Percentiles rank a stretch among this genome's conserved stretches.
Conservation (phyloP, 2,329 filamentous ascomycete species). For the Didymella lethalis region DNA sequence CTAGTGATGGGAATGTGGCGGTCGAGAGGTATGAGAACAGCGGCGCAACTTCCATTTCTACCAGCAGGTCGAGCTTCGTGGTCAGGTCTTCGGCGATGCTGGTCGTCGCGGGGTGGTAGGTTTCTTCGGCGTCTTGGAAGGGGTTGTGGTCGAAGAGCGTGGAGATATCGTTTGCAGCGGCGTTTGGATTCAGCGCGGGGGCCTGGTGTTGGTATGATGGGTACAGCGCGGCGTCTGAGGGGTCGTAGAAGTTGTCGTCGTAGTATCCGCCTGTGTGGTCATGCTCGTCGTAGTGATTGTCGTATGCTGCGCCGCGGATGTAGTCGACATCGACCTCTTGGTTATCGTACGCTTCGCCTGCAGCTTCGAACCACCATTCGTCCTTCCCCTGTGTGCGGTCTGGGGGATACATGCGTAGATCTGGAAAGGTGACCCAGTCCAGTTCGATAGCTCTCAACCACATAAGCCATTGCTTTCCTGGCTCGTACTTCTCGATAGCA, state of each 20-base stretch:
- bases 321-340: conserved; percentile 43
- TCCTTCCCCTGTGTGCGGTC: conserved; percentile 33
- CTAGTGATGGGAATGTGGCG: conserved; percentile 33
- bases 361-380: conserved; percentile 39
- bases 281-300: conserved; percentile 43
- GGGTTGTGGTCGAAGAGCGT: conserved; percentile 44
- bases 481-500: conserved; percentile 37
- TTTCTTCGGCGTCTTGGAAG: conserved; percentile 42
- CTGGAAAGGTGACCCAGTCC: conserved; percentile 49
- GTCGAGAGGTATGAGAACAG: conserved; percentile 45
- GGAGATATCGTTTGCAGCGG: conserved; percentile 37
- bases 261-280: conserved; percentile 46
- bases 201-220: conserved; percentile 32
- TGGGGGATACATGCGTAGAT: conserved; percentile 44
- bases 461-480: conserved; percentile 40
- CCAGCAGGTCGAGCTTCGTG: conserved; percentile 43
- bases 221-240: conserved; percentile 37
- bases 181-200: conserved; percentile 9
- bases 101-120: conserved; percentile 22
- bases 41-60: conserved; percentile 44
- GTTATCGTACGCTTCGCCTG: conserved; percentile 20
- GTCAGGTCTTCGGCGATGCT: conserved; percentile 33
- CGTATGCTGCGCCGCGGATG: conserved; percentile 36
- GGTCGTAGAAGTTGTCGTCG: conserved; percentile 48
- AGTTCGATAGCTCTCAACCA: conserved; percentile 45